Evolutionary conservation across 768 basidiomycete species (phyloP).

Genomic region (Phylloporus rhodoxanthus): DNA sequence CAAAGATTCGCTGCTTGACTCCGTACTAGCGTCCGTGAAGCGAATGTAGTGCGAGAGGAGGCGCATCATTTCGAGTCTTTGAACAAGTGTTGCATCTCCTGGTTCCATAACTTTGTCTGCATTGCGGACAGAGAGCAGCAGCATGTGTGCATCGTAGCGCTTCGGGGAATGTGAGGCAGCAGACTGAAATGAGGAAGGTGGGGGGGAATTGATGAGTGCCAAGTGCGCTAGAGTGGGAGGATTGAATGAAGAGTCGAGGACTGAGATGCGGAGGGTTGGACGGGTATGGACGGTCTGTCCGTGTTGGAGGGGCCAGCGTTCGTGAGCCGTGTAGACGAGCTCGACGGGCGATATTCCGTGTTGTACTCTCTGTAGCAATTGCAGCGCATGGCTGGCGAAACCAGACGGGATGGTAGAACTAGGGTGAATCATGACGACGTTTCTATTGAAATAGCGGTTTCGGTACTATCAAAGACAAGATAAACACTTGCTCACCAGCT

Average conservation of each 20-base stretch:
- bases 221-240: constrained; percentile 85
- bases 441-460: neutral
- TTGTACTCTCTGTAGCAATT: constrained; percentile 34
- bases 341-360: constrained; percentile 45
- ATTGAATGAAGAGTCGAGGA: constrained; percentile 93
- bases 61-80: constrained; percentile 84
- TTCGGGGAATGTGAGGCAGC: neutral
- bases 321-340: constrained; percentile 55
- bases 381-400: constrained; percentile 20
- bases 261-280: constrained; percentile 46
- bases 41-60: constrained; percentile 51
- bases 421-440: constrained; percentile 5
- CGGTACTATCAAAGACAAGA: neutral
- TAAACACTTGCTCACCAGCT: constrained; percentile 1
- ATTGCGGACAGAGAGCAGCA: constrained; percentile 81
- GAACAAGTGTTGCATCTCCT: constrained; percentile 67
- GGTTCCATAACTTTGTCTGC: constrained; percentile 73
- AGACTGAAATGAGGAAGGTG: constrained; percentile 16
- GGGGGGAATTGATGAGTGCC: constrained; percentile 53
- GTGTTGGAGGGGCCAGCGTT: constrained; percentile 56
- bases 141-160: constrained; percentile 65
- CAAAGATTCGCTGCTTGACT: neutral
- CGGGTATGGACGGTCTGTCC: constrained; percentile 6
- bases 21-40: neutral
- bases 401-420: constrained; percentile 5